Percentiles rank a stretch among this genome's conserved stretches.
phyloP scores from a whole-genome alignment of 106 monocot genomes.

The Dactylorhiza incarnata region DNA sequence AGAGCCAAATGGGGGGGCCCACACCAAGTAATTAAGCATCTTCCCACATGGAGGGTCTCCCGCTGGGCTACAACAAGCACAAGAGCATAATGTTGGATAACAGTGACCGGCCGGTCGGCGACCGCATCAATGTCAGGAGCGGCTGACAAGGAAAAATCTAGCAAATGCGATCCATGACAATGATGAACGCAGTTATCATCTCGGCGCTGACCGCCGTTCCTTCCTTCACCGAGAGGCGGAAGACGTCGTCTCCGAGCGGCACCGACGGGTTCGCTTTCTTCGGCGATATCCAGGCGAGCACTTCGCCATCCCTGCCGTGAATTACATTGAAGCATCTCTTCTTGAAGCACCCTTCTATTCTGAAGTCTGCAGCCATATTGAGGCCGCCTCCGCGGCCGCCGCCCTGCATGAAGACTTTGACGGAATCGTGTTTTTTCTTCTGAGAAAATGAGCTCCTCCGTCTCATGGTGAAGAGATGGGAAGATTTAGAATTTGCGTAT shows the following conservation, averaged over 20 bases:
- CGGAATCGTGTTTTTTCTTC: slow-evolving; percentile 1
- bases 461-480: slow-evolving; percentile 46
- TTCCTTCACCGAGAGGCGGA: slow-evolving; percentile 44
- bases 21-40: too few species aligned
- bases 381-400: not conserved
- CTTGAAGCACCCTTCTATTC: slow-evolving; percentile 47
- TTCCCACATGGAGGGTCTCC: too few species aligned
- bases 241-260: slow-evolving; percentile 51
- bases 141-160: not conserved
- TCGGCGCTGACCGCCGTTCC: slow-evolving; percentile 22
- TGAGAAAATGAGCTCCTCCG: slow-evolving; percentile 18
- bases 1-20: too few species aligned
- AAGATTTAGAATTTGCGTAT: not conserved
- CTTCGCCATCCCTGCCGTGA: slow-evolving; percentile 18
- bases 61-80: too few species aligned
- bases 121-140: too few species aligned
- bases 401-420: slow-evolving; percentile 35
- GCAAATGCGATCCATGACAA: slow-evolving; percentile 66
- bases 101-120: too few species aligned
- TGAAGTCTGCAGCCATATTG: slow-evolving; percentile 21
- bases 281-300: slow-evolving; percentile 41
- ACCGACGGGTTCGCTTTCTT: slow-evolving; percentile 46
- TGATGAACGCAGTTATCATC: slow-evolving; percentile 63
- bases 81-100: too few species aligned
- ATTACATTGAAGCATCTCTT: slow-evolving; percentile 55